Base-by-base conservation (phyloP, 352 stramenopile genomes). In the Globisporangium lucens region DNA sequence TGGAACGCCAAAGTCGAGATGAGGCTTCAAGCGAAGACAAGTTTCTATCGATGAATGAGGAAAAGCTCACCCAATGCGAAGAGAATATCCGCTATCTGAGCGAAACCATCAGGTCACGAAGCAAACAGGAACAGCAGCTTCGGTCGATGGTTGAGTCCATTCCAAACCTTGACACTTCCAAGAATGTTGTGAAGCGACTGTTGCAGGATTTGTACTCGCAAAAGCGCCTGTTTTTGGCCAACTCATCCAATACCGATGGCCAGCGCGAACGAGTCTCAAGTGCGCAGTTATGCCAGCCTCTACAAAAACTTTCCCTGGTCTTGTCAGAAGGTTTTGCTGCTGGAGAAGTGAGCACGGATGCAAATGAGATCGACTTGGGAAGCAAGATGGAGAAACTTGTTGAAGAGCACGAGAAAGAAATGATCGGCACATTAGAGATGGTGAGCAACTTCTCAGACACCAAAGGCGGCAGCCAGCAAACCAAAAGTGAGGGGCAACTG, bases 31-130 rank as follows among this genome's bases (percentile, higher is more conserved):
- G 73, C 9, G 80, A 90, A 52, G 72, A 77, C 59, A 69, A 88
- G 55, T 89, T 86, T 52, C 71, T 90, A 27, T 66, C 79, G 20
- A 70, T 69, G 15, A 91, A 89, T 38, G 76, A 88, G 41, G 63
- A 86, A 60, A 68, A 81, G 46, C 60, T 94, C 3, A 79, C 73
- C 17, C 57, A 68, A 20, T 91, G 79, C 52, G 82, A 94, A 62
- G 77, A 90, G 24, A 80, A 68, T 43, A 90, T 93, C 66, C 75
- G 73, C 5, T 75, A 88, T 15, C 73, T 93, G 38, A 76, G 65
- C 17, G 76, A 80, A 22, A 75, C 77, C 15, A 68, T 91, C 65
- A 68, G 15, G 67, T 72, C 24, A 53, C 60, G 51, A 47, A 64
- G n/a, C 33, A 61, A 38, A 13, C 58, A 56, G 30, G 47, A 64